phyloP scores from a whole-genome alignment of 2,329 filamentous ascomycete genomes.

The Sclerotinia glacialis region DNA sequence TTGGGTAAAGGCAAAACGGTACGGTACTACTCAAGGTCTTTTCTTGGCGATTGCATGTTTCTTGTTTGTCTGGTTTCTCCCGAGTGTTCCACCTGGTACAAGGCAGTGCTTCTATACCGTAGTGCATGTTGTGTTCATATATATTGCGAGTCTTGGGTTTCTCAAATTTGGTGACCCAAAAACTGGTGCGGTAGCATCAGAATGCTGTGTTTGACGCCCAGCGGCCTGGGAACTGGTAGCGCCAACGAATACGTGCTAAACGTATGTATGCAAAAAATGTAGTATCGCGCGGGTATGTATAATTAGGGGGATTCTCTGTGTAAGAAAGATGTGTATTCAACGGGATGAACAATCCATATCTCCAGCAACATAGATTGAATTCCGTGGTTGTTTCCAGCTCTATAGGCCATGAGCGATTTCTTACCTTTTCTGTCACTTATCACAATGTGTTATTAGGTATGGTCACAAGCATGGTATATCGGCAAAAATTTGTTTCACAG shows the following conservation, averaged over 20 bases:
- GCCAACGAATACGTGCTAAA: not conserved
- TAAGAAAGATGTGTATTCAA: not conserved
- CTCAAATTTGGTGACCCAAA: not conserved
- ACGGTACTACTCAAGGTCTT: not conserved
- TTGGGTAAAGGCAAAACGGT: not conserved
- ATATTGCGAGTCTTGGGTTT: too few relatives aligned
- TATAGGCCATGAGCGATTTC: not conserved
- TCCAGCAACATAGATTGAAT: not conserved
- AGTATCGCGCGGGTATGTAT: not conserved
- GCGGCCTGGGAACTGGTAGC: not conserved
- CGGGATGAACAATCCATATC: not conserved
- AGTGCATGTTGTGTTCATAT: too few relatives aligned
- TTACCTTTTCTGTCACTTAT: constrained; percentile 9
- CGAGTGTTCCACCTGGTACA: not conserved
- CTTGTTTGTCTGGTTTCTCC: not conserved
- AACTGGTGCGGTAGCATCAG: constrained; percentile 10
- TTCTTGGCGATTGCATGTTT: not conserved
- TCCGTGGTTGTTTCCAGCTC: not conserved
- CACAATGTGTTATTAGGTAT: constrained; percentile 4
- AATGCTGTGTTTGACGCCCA: not conserved
- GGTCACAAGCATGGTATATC: not conserved
- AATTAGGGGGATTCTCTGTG: not conserved
- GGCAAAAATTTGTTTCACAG: not conserved
- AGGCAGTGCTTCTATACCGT: not conserved
- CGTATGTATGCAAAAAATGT: too few relatives aligned